A percentile compares a stretch with the other conserved stretches of the same genome.
Evolutionary conservation across 192 early-diverging fungal genomes (phyloP).

Genomic region (Coemansia sp.): DNA sequence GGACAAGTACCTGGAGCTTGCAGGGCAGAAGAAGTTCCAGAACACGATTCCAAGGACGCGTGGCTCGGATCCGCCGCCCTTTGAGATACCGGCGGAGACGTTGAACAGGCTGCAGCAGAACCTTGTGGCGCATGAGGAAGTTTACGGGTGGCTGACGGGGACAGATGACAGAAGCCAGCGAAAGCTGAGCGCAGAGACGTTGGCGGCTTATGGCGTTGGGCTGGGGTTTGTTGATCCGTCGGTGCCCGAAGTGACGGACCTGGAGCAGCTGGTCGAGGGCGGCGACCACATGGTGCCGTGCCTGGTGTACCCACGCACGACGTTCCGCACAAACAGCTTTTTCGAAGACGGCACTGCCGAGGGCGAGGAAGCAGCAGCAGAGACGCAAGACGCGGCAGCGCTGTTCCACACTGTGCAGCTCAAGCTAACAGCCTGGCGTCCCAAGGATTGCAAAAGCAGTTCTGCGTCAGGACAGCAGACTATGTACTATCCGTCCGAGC

Average conservation of each 20-base stretch:
- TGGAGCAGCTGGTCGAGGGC: conserved; percentile 33
- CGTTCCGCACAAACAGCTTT: conserved; percentile 54
- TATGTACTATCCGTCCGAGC: conserved; percentile 56
- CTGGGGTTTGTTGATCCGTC: conserved; percentile 44
- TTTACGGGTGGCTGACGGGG: conserved; percentile 41
- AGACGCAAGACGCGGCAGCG: not conserved
- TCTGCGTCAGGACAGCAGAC: conserved; percentile 30
- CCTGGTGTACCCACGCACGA: conserved; percentile 53
- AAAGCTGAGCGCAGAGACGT: conserved; percentile 27
- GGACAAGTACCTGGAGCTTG: conserved; percentile 56
- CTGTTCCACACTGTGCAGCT: conserved; percentile 50
- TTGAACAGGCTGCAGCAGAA: conserved; percentile 18
- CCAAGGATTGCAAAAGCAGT: conserved; percentile 36
- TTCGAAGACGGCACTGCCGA: conserved; percentile 17
- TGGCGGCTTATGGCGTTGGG: conserved; percentile 54
- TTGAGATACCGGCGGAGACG: conserved; percentile 36
- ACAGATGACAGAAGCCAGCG: conserved; percentile 29
- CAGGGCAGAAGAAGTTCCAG: conserved; percentile 34
- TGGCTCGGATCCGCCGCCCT: conserved; percentile 24
- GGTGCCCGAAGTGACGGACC: conserved; percentile 21
- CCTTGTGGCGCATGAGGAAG: conserved; percentile 41
- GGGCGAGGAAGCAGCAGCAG: not conserved
- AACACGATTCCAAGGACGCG: conserved; percentile 34
- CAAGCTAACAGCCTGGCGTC: conserved; percentile 48
- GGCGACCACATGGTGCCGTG: conserved; percentile 27